Evolutionary conservation across 768 basidiomycete species (phyloP).

Genomic region (Podaxis sp.): DNA sequence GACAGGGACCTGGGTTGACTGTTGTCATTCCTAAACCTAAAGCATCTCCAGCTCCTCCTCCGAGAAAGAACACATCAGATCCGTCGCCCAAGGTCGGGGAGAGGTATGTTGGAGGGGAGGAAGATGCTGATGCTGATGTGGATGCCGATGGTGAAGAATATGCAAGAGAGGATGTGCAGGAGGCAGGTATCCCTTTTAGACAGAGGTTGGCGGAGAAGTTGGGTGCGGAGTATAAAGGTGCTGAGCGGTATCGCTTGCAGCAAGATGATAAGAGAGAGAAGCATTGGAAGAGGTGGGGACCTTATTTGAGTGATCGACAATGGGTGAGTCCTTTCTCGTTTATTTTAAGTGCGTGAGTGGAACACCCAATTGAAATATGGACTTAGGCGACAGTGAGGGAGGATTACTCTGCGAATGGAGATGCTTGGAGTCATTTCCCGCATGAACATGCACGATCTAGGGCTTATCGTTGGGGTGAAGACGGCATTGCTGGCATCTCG

Average conservation of each 20-base stretch:
- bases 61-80: constrained; percentile 41
- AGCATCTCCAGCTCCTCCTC: constrained; percentile 40
- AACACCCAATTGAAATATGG: not conserved
- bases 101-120: not conserved
- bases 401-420: constrained; percentile 95
- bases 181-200: constrained; percentile 43
- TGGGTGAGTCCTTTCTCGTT: constrained; percentile 65
- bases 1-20: constrained; percentile 41
- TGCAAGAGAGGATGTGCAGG: constrained; percentile 18
- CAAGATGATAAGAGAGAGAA: constrained; percentile 77
- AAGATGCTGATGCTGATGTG: constrained; percentile 17
- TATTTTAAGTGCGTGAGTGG: not conserved
- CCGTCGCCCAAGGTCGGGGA: constrained; percentile 29
- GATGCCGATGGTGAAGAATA: constrained; percentile 20
- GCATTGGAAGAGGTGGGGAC: constrained; percentile 99
- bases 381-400: constrained; percentile 93
- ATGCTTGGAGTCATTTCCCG: constrained; percentile 95
- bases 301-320: constrained; percentile 95
- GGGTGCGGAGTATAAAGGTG: constrained; percentile 73
- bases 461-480: constrained; percentile 98
- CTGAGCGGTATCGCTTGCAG: constrained; percentile 81
- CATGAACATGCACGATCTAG: constrained; percentile 92
- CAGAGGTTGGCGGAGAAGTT: constrained; percentile 64
- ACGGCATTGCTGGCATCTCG: constrained; percentile 95
- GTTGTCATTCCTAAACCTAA: constrained; percentile 69